Conservation (phyloP, 1,284 basidiomycete genomes). For the Microstroma glucosiphilum region DNA sequence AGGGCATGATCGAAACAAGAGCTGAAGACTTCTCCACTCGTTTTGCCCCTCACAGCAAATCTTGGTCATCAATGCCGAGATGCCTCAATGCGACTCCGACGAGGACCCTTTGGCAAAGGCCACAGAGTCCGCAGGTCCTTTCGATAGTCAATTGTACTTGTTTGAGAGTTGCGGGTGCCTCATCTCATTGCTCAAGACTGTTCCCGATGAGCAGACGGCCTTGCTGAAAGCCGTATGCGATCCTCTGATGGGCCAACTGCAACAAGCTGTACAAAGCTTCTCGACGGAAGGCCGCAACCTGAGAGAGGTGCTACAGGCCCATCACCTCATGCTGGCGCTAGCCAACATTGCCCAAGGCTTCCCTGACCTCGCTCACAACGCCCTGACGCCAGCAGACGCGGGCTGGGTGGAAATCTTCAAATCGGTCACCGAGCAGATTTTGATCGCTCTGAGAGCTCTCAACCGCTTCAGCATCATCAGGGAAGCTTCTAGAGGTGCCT, state of each 20-base stretch:
- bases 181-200: slow-evolving; percentile 67
- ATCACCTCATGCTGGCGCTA: slow-evolving; percentile 89
- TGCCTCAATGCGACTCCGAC: slow-evolving; percentile 58
- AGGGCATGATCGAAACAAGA: not conserved
- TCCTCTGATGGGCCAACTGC: slow-evolving; percentile 73
- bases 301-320: slow-evolving; percentile 75
- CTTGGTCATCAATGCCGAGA: slow-evolving; percentile 54
- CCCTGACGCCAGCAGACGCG: slow-evolving; percentile 62
- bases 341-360: slow-evolving; percentile 96
- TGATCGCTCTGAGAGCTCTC: slow-evolving; percentile 81
- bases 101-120: slow-evolving; percentile 68
- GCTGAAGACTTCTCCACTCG: not conserved
- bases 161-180: slow-evolving; percentile 87
- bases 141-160: slow-evolving; percentile 88
- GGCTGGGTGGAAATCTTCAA: slow-evolving; percentile 61
- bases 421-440: slow-evolving; percentile 78
- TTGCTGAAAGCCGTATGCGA: slow-evolving; percentile 65
- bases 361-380: slow-evolving; percentile 64
- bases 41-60: slow-evolving; percentile 51
- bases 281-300: slow-evolving; percentile 55
- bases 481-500: slow-evolving; percentile 76
- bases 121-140: slow-evolving; percentile 65
- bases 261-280: slow-evolving; percentile 60
- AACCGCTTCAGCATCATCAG: slow-evolving; percentile 80
- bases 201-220: slow-evolving; percentile 64